These are phyloP conservation scores for Blastomyces emzantsi DNA, from an alignment of 2,329 filamentous ascomycete species.

Conservation along the genomic window DNA sequence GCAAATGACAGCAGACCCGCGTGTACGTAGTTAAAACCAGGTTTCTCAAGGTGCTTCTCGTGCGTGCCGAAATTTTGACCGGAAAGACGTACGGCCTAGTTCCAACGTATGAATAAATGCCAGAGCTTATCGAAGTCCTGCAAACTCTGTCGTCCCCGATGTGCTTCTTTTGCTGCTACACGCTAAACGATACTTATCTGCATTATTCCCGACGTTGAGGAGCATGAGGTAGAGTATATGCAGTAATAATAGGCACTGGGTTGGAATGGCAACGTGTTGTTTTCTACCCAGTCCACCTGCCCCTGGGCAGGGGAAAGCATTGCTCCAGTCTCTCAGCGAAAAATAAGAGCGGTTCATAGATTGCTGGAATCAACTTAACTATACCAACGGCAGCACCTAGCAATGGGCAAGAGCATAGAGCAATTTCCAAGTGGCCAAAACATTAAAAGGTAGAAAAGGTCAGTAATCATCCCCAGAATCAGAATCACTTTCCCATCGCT, in stretches of 20 bases:
- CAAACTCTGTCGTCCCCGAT: not conserved
- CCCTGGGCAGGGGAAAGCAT: not conserved
- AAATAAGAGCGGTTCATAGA: not conserved
- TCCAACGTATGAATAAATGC: too few relatives aligned
- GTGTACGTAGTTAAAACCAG: too few relatives aligned
- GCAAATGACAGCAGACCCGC: too few relatives aligned
- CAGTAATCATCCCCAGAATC: constrained; percentile 36
- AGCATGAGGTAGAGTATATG: not conserved
- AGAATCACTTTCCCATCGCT: constrained; percentile 69
- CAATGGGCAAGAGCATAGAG: not conserved
- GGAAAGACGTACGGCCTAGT: too few relatives aligned
- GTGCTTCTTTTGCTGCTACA: not conserved
- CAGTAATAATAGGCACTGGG: not conserved
- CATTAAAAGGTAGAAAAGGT: not conserved
- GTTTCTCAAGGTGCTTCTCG: too few relatives aligned
- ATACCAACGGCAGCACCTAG: not conserved
- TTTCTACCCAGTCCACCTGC: not conserved
- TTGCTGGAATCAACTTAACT: not conserved
- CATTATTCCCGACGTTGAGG: not conserved
- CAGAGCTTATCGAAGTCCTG: not conserved
- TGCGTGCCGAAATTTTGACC: too few relatives aligned
- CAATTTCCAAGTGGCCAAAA: not conserved
- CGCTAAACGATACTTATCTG: not conserved
- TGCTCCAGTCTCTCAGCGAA: not conserved
- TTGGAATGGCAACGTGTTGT: not conserved